Base-by-base conservation (phyloP, 495 filamentous ascomycete genomes). In the Xylaria flabelliformis region DNA sequence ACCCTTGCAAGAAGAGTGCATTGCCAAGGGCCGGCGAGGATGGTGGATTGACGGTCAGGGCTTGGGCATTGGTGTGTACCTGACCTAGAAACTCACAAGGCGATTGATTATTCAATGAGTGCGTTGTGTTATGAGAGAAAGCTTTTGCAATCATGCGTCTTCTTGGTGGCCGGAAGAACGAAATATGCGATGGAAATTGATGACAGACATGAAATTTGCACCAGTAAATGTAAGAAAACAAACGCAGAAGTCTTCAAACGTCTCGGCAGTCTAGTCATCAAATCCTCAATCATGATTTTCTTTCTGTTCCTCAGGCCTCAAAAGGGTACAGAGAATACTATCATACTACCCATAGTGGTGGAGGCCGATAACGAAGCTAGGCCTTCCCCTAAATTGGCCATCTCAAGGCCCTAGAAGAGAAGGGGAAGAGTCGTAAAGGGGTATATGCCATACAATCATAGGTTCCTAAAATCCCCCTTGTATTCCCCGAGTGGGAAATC, bases 21-120 rank as follows among this genome's bases (percentile, higher is more conserved):
- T 79, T 48, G 69, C 75, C 56, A 74, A 79, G 6, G 77, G 77
- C 0, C 69, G 69, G 29, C 75, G 77, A 66, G 77, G 77, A 66
- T 79, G 77, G 77, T 79, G 77, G 62, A 41, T 73, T 12, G 75
- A 79, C 21, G 67, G 77, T 13, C 64, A 73, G 46, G 68, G 34
- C 46, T 74, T 61, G 36, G 75, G 75, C 32, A 68, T 76, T 36
- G 77, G 77, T 6, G 71, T 79, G 13, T 79, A 77, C 70, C 72
- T 79, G 34, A 73, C 72, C 46, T 79, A 64, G 72, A 42, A 21
- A 15, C 63, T 19, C 10, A 26, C 4, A 42, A 36, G 4, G 36
- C 3, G 0, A 4, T 8, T 12, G 26, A 39, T 70, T 6, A 64
- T 64, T 21, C 13, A 26, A 44, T 41, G 26, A 2, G 41, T 4